Base-by-base conservation (phyloP, 164 flowering plant species). In the Macadamia tetraphylla region DNA sequence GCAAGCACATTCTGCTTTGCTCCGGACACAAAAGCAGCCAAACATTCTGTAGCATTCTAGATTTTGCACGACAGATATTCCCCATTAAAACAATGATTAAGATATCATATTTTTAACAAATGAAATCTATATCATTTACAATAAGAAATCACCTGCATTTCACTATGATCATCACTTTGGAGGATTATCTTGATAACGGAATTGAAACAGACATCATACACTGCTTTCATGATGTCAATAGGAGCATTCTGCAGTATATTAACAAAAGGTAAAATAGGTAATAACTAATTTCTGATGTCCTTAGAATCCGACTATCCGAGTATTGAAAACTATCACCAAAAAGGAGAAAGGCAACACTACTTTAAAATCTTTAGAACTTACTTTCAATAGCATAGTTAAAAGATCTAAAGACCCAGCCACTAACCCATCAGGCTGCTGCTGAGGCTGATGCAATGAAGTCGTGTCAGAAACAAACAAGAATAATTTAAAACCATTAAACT, bases 11-110 rank as follows among this genome's bases (percentile, higher is more conserved):
- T 90, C 74, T 86, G 81, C 70, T 76, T 89, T 60, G 89, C 98
- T 30, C 87, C 88, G 53, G 82, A 77, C 42, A 95, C 75, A 78
- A 95, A 82, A 60, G 88, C 79, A 71, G 97, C 90, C 75, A 95
- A 79, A 81, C 96, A 95, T 81, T 95, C 91, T 55, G 98, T 95
- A 18, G 99, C 98, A 81, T 95, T 95, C 99, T 95, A 29, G 3
- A 42, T 35, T 74, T 49, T 30, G 29, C 61, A 56, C 17, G n/a
- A 23, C 9, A 6, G 29, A 42, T 31, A 52, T 49, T 51, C 56
- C 55, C 30, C 14, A 60, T n/a, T 23, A 53, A 55, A 51, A 66
- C n/a, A 35, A 30, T 62, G 29, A 23, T 3, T 7, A 59, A 30
- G 29, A 29, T 9, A 43, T 42, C 46, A n/a, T 9, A 35, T n/a